Conservation (phyloP, 805 yeast genomes). For the Nakazawaea ishiwadae region DNA sequence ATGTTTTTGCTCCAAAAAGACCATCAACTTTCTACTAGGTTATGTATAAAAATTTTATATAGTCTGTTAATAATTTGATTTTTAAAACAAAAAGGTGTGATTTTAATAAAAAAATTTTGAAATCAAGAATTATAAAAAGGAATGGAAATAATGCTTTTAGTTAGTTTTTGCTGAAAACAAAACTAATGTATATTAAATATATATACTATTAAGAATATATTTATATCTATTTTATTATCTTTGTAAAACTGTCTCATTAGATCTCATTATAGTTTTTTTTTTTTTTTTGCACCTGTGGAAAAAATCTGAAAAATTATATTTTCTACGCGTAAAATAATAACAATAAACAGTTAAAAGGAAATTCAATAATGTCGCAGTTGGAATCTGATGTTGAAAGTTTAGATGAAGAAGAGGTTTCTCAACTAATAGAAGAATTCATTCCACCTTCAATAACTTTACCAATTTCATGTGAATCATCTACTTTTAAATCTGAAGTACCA, state of each 20-base stretch:
- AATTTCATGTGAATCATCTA: slow-evolving; percentile 34
- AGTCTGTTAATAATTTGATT: slow-evolving; percentile 3
- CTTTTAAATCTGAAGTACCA: slow-evolving; percentile 51
- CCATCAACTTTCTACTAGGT: slow-evolving; percentile 96
- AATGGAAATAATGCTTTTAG: not conserved
- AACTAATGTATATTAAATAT: not conserved
- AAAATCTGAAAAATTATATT: too few species aligned
- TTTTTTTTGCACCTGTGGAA: too few species aligned
- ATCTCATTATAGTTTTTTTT: too few species aligned
- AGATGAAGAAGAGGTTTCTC: slow-evolving; percentile 47
- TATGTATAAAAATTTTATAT: slow-evolving; percentile 7
- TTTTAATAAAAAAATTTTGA: not conserved
- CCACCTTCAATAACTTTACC: slow-evolving; percentile 32
- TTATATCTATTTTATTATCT: not conserved
- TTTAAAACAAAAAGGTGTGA: slow-evolving; percentile 5
- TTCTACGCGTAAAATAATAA: not conserved
- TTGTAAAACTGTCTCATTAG: too few species aligned
- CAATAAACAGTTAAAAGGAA: not conserved
- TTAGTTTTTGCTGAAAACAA: not conserved
- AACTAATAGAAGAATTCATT: slow-evolving; percentile 16
- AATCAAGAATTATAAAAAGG: not conserved
- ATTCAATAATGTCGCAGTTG: slow-evolving; percentile 3
- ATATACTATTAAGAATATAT: not conserved
- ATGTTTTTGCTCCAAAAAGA: slow-evolving; percentile 85
- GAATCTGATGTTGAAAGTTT: slow-evolving; percentile 9